Conservation (phyloP, 169 alveolate genomes). For the Cyclospora cayetanensis region DNA sequence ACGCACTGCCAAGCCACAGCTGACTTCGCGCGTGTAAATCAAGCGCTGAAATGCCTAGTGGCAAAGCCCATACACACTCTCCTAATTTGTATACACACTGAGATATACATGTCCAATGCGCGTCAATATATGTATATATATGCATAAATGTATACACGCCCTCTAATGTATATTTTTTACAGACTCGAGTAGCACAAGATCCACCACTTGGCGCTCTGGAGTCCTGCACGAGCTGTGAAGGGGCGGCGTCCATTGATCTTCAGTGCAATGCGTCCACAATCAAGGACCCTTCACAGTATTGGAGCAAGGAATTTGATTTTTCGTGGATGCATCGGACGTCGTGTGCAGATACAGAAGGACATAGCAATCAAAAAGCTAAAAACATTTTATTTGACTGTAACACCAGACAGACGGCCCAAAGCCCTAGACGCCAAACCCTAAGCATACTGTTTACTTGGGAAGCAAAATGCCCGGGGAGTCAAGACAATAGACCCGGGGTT, state of each 20-base stretch:
- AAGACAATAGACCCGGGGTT: conserved; percentile 81
- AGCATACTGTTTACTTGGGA: conserved; percentile 76
- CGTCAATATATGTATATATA: conserved; percentile 61
- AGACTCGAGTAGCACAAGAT: too few species aligned
- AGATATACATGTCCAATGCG: not conserved
- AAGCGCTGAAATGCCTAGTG: too few species aligned
- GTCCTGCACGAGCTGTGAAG: too few species aligned
- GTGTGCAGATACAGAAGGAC: not conserved
- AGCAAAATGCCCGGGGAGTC: conserved; percentile 89
- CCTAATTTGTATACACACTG: not conserved
- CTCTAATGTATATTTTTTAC: not conserved
- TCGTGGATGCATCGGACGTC: too few species aligned
- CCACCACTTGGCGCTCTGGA: too few species aligned
- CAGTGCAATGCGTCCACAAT: too few species aligned
- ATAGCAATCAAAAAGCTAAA: not conserved
- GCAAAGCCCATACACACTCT: too few species aligned
- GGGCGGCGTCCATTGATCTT: too few species aligned
- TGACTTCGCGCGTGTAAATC: too few species aligned
- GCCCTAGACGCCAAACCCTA: not conserved
- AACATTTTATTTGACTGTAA: not conserved
- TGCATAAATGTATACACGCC: not conserved
- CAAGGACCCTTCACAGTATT: too few species aligned
- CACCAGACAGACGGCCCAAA: not conserved
- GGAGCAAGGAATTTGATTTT: too few species aligned
- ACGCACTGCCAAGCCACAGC: too few species aligned